These are phyloP conservation scores for Ophiocordyceps sinensis DNA, from an alignment of 2,329 filamentous ascomycete species.

Conservation along the genomic window DNA sequence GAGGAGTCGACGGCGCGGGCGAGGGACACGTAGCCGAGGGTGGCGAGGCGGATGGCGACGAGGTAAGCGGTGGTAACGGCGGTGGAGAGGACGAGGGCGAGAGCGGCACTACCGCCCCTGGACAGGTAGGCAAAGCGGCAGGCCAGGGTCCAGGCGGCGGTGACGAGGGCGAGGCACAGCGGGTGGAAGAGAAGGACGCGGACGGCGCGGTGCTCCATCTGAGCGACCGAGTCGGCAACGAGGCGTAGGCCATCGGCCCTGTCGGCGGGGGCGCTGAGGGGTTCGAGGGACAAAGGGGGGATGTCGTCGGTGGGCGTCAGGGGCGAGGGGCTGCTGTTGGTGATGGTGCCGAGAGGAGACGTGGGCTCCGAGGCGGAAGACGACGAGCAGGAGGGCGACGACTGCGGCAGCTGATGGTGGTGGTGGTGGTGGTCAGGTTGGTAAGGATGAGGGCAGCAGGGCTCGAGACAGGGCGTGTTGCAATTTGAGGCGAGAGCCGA, in stretches of 20 bases:
- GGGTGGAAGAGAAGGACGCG: constrained; percentile 50
- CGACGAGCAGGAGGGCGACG: no score
- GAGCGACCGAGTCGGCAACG: constrained; percentile 67
- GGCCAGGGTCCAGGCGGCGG: constrained; percentile 24
- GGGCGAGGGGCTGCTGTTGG: constrained; percentile 28
- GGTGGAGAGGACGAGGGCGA: constrained; percentile 41
- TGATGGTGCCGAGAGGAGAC: constrained; percentile 41
- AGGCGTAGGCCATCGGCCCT: constrained; percentile 55
- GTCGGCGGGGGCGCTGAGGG: constrained; percentile 39
- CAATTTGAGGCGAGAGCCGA: constrained; percentile 47
- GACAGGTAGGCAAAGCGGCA: constrained; percentile 30
- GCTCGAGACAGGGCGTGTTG: constrained; percentile 49
- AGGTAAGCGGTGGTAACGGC: constrained; percentile 51
- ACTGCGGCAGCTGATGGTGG: no score
- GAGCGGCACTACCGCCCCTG: constrained; percentile 30
- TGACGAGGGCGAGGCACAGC: constrained; percentile 33
- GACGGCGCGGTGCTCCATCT: constrained; percentile 60
- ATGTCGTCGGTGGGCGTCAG: constrained; percentile 30
- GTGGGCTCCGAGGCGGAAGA: constrained; percentile 34
- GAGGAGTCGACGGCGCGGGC: constrained; percentile 48
- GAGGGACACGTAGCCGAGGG: constrained; percentile 44
- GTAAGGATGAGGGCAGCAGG: constrained; percentile 23
- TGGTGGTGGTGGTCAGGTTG: constrained; percentile 8
- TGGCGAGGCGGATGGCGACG: constrained; percentile 43
- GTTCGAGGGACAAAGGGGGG: constrained; percentile 49